Evolutionary conservation across 208 protist species (phyloP).

Genomic region (Leptomonas pyrrhocoris): DNA sequence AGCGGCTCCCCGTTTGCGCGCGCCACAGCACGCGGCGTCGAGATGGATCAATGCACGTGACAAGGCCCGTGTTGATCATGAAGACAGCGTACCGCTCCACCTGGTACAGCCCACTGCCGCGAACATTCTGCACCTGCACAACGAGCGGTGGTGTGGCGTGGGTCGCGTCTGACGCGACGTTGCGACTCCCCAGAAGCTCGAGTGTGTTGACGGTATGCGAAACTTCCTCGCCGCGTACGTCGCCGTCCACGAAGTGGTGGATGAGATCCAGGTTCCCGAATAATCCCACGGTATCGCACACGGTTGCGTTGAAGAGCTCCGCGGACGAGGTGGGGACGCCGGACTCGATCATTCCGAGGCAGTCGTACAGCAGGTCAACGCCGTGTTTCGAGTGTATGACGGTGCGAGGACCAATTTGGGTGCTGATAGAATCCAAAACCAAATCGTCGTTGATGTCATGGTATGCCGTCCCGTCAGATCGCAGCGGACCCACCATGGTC

Average conservation of each 20-base stretch:
- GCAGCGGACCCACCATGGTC: conserved; percentile 69
- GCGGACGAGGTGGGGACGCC: conserved; percentile 55
- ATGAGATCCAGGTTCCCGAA: conserved; percentile 81
- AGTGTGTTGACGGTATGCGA: conserved; percentile 60
- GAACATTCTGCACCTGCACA: conserved; percentile 69
- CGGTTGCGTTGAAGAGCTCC: conserved; percentile 66
- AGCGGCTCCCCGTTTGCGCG: conserved; percentile 66
- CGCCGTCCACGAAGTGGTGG: conserved; percentile 80
- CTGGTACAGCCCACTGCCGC: conserved; percentile 54
- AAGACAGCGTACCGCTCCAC: conserved; percentile 85
- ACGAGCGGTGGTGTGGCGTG: conserved; percentile 69
- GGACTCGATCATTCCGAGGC: conserved; percentile 67
- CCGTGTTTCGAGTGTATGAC: conserved; percentile 47
- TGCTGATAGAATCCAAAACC: conserved; percentile 71
- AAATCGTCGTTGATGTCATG: conserved; percentile 91
- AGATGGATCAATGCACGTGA: conserved; percentile 84
- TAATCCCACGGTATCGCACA: conserved; percentile 84
- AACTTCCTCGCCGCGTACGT: conserved; percentile 51
- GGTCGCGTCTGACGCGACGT: conserved; percentile 59
- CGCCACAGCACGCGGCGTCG: conserved; percentile 81
- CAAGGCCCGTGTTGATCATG: conserved; percentile 83
- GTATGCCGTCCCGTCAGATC: conserved; percentile 61
- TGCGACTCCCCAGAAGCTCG: conserved; percentile 84
- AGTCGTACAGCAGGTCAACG: conserved; percentile 70
- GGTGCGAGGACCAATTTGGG: conserved; percentile 57